Percentiles rank a stretch among this genome's conserved stretches.
These are phyloP conservation scores for Pseudocercospora eumusae DNA, from an alignment of 2,329 filamentous ascomycete species.

Conservation along the genomic window DNA sequence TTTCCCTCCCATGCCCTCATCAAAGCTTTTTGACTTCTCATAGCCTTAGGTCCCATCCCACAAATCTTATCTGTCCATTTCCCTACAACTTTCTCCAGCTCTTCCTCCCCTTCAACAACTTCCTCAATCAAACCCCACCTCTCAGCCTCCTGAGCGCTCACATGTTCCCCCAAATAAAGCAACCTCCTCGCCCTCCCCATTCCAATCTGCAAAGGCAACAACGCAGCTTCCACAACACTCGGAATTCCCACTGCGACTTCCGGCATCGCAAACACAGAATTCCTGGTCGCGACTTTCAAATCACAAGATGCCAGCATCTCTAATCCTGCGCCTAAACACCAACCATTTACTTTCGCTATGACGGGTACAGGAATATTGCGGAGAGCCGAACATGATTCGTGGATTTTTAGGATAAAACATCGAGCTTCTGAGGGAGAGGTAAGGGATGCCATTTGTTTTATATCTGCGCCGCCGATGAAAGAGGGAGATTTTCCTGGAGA, in stretches of 20 bases:
- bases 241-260: slow-evolving; percentile 45
- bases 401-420: slow-evolving; percentile 42
- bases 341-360: slow-evolving; percentile 43
- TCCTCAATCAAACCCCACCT: slow-evolving; percentile 43
- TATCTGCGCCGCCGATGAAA: slow-evolving; percentile 38
- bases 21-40: slow-evolving; percentile 40
- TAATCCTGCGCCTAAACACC: slow-evolving; percentile 43
- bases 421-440: slow-evolving; percentile 35
- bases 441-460: slow-evolving; percentile 34
- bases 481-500: slow-evolving; percentile 30
- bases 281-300: slow-evolving; percentile 40
- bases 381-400: slow-evolving; percentile 39
- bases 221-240: slow-evolving; percentile 44
- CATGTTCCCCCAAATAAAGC: slow-evolving; percentile 42
- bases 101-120: slow-evolving; percentile 35
- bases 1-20: slow-evolving; percentile 33
- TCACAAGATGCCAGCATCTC: slow-evolving; percentile 43
- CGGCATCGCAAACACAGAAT: slow-evolving; percentile 44
- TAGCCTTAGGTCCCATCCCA: slow-evolving; percentile 38
- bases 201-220: slow-evolving; percentile 43
- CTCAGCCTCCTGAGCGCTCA: slow-evolving; percentile 38
- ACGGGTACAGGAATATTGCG: slow-evolving; percentile 44
- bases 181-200: slow-evolving; percentile 43
- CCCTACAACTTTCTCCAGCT: slow-evolving; percentile 38
- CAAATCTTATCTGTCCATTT: slow-evolving; percentile 38